Base-by-base conservation (phyloP, 2,329 filamentous ascomycete genomes). In the Ceratocystiopsis minuta region DNA sequence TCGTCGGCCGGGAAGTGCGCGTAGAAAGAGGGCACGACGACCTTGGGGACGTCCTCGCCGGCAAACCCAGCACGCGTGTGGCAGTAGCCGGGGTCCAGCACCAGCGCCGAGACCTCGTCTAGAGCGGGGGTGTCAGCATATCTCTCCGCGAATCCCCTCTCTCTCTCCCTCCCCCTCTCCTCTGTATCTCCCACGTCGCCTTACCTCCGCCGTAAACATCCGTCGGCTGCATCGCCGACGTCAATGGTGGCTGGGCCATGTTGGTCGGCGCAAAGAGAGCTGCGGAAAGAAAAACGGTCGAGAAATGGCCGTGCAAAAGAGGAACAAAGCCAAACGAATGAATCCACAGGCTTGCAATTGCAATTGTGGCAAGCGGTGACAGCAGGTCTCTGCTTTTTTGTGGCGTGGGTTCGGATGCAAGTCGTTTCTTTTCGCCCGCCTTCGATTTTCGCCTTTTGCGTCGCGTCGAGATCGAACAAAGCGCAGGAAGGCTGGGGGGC, bases 51-150 rank as follows among this genome's bases (percentile, higher is more conserved):
- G 63, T 98, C 90, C 72, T 98, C 92, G 56, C 92, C 90, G 13
- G 92, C 92, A 56, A 96, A 98, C 45, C 90, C 90, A 46, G 87
- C 90, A 61, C 92, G 86, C 35, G 83, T 87, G 51, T 77, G 80
- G 55, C 82, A 84, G 64, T 86, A 95, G 47, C 92, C 90, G 3
- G 90, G 83, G 57, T 98, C 90, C 56, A 98, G 83, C 34, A 98
- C 84, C 52, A 98, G 81, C 41, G 92, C 92, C 33, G 87, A 92
- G 50, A 98, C 87, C 66, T 98, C 90, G 67, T 98, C 90, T 94
- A 53, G 44, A 45, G 5, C 14, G 39, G 45, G 17, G 17, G 36
- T 46, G 43, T 43, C 20, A 41, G 42, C 31, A 18, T 20, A 32
- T 11, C 14, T 35, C 32, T 33, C 16, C 37, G 37, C 37, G 37